Base-by-base conservation (phyloP, 805 yeast genomes). In the Candida tallmaniae region DNA sequence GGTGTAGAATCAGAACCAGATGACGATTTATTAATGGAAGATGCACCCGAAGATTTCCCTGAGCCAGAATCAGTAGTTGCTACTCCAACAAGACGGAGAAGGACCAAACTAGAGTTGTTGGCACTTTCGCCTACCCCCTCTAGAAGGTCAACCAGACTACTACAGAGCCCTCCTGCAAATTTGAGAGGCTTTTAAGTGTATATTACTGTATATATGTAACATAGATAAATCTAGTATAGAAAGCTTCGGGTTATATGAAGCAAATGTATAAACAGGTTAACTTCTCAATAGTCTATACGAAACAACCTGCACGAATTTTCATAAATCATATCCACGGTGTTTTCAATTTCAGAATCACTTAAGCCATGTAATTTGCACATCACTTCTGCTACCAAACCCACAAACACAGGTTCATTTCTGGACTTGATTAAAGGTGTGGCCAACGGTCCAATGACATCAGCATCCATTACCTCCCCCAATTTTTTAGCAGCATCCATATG, bases 331-430 rank as follows among this genome's bases (percentile, higher is more conserved):
- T 65, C 73, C 24, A 66, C 40, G 23, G 65, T 61, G 1, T 48
- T 36, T 31, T 55, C 57, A 6, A 58, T 45, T 24, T 65, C 63
- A 20, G 44, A 31, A 4, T 52, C 59, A 13, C 41, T 42, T 5
- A 60, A 34, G 0, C 56, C 61, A 36, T 64, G 57, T 15, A 66
- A 38, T 21, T 42, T 47, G 22, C 63, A 51, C 53, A 66, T 45
- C 18, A 65, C 53, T 37, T 61, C 76, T 1, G 94, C 97, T 0
- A 88, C 88, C 37, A 78, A 76, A 3, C 87, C 86, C 35, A 93
- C 77, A 28, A 76, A 72, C 32, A 94, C 88, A 0, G 99, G 99
- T 57, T 93, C 99, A 55, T 93, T 88, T 51, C 98, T 70, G 0
- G 90, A 81, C 44, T 83, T 83, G 27, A 93, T 73, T 66, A 86